Percentiles rank a stretch among this genome's conserved stretches.
phyloP scores from a whole-genome alignment of 306 rosid species.

The Acacia acuminata region DNA sequence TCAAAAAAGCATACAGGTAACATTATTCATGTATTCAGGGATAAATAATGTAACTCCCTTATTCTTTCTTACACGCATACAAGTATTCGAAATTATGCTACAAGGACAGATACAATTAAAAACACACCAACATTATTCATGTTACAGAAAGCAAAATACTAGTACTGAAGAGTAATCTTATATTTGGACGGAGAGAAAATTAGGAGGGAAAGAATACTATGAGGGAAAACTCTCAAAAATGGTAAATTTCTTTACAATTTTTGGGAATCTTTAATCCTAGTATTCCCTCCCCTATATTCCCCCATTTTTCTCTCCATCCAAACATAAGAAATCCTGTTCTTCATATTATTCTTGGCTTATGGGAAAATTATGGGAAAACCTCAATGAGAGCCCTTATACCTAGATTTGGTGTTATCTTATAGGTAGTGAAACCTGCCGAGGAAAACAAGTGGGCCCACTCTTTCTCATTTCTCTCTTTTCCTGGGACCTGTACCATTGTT shows the following conservation, averaged over 20 bases:
- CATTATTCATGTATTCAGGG: neutral
- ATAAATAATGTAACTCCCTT: neutral
- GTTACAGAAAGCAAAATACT: neutral
- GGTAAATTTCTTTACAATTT: too few relatives aligned
- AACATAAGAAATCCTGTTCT: neutral
- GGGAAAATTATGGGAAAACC: neutral
- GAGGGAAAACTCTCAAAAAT: too few relatives aligned
- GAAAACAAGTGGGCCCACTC: constrained; percentile 35
- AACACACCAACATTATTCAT: neutral
- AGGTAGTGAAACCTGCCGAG: constrained; percentile 28
- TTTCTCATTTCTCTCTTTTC: constrained; percentile 42
- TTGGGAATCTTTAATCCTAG: too few relatives aligned
- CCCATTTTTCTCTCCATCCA: too few relatives aligned
- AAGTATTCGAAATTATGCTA: too few relatives aligned
- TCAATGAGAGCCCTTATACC: constrained; percentile 37
- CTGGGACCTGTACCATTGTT: constrained; percentile 16
- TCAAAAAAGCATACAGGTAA: too few relatives aligned
- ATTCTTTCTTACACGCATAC: neutral
- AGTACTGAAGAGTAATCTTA: neutral
- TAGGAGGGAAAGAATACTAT: too few relatives aligned
- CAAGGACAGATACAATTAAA: neutral
- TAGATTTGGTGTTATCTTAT: constrained; percentile 25
- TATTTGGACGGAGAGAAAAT: too few relatives aligned
- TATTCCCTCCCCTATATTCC: too few relatives aligned
- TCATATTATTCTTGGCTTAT: neutral